Evolutionary conservation across 306 rosid genomes (phyloP).

Genomic region (Prunus davidiana): DNA sequence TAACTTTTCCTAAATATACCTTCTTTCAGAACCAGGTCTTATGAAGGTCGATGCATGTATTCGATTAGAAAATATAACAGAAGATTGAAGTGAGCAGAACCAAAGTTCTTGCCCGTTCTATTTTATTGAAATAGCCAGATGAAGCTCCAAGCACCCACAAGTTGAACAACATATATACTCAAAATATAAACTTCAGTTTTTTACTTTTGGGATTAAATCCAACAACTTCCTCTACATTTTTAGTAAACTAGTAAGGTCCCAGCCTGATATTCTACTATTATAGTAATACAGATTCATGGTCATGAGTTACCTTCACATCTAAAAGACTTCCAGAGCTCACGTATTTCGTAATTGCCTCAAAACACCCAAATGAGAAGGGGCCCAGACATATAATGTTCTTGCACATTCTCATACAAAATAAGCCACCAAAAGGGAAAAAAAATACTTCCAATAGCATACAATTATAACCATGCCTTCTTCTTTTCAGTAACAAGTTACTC

Average conservation of each 20-base stretch:
- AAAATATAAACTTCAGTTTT: not conserved
- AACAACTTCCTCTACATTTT: not conserved
- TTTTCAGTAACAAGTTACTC: not conserved
- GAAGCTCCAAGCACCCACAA: too few relatives aligned
- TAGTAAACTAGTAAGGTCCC: too few relatives aligned
- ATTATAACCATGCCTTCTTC: not conserved
- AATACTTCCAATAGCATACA: not conserved
- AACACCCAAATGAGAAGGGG: not conserved
- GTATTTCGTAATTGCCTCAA: not conserved
- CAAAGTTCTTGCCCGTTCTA: too few relatives aligned
- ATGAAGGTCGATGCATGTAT: not conserved
- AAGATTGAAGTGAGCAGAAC: not conserved
- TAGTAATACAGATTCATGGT: too few relatives aligned
- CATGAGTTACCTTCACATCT: not conserved
- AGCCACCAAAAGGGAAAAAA: not conserved
- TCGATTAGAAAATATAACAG: not conserved
- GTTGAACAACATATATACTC: not conserved
- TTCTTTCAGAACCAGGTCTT: not conserved
- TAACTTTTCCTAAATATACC: not conserved
- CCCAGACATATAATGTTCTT: not conserved
- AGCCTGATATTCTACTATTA: too few relatives aligned
- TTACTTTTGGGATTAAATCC: too few relatives aligned
- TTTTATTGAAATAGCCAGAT: too few relatives aligned
- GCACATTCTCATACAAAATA: not conserved
- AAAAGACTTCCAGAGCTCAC: not conserved